Evolutionary conservation across 169 alveolate species (phyloP).

Genomic region (Eimeria maxima): DNA sequence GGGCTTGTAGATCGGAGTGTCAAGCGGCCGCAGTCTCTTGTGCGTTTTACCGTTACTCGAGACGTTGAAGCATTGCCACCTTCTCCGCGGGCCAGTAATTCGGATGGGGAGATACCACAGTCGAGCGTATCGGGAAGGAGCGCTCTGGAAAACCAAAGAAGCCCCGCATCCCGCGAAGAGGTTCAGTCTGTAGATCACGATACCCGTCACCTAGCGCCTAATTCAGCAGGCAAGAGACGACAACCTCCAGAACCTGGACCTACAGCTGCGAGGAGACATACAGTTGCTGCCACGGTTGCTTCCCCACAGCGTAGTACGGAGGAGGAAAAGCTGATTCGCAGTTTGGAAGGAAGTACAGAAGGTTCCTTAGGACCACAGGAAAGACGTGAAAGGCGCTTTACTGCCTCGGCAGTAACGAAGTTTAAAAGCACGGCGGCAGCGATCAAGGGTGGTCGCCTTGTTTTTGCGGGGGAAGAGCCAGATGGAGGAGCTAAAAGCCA

Average conservation of each 20-base stretch:
- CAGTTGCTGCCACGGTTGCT: neutral
- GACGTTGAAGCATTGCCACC: constrained; percentile 61
- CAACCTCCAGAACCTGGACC: neutral
- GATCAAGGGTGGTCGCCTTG: constrained; percentile 48
- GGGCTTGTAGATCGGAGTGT: neutral
- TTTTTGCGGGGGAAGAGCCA: neutral
- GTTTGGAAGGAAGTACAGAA: neutral
- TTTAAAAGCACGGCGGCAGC: constrained; percentile 35
- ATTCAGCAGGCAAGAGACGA: neutral
- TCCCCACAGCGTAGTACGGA: neutral
- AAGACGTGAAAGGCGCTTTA: constrained; percentile 43
- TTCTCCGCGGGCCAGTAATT: neutral
- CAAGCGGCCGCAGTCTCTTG: neutral
- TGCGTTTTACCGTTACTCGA: constrained; percentile 5
- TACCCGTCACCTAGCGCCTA: neutral
- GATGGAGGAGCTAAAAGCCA: constrained; percentile 26
- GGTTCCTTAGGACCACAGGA: neutral
- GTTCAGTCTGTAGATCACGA: neutral
- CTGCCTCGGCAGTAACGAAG: neutral
- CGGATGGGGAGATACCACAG: constrained; percentile 31
- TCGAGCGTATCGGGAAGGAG: neutral
- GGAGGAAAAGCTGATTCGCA: neutral
- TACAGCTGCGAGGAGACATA: constrained; percentile 43
- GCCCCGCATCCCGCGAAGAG: constrained; percentile 26
- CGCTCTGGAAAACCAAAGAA: neutral